These are phyloP conservation scores for Radiomyces spectabilis DNA, from an alignment of 192 early-diverging fungal species.

Conservation along the genomic window DNA sequence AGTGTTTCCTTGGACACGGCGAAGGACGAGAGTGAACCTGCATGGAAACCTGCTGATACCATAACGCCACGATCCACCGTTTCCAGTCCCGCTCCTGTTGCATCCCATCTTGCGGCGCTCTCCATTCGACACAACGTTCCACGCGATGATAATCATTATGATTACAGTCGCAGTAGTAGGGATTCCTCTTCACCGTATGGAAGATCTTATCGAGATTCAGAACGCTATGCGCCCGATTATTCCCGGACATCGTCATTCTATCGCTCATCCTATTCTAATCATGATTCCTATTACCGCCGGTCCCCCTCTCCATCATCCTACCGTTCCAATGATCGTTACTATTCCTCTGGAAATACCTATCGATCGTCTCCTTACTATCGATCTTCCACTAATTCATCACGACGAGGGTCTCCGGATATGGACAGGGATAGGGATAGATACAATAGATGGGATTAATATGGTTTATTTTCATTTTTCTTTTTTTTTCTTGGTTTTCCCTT, in stretches of 20 bases:
- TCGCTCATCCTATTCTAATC: not conserved
- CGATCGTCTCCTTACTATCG: constrained; percentile 1
- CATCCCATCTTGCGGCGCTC: too few relatives aligned
- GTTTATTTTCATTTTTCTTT: too few relatives aligned
- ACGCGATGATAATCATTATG: not conserved
- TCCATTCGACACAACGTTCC: too few relatives aligned
- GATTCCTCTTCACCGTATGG: not conserved
- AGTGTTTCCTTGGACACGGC: constrained; percentile 1
- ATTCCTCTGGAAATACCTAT: not conserved
- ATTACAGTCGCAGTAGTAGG: not conserved
- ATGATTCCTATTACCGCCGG: constrained; percentile 2
- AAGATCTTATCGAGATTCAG: not conserved
- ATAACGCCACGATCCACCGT: not conserved
- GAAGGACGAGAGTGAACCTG: not conserved
- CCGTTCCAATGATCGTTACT: not conserved
- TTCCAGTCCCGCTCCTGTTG: too few relatives aligned
- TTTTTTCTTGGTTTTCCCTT: too few relatives aligned
- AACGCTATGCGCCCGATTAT: not conserved
- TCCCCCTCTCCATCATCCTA: not conserved
- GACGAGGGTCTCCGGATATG: not conserved
- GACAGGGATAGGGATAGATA: not conserved
- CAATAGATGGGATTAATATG: constrained; percentile 5
- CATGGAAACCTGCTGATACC: not conserved
- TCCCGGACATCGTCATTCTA: not conserved
- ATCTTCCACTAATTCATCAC: not conserved